Percentiles rank a stretch among this genome's conserved stretches.
phyloP scores from a whole-genome alignment of 169 alveolate species.

The Babesia gibsoni region DNA sequence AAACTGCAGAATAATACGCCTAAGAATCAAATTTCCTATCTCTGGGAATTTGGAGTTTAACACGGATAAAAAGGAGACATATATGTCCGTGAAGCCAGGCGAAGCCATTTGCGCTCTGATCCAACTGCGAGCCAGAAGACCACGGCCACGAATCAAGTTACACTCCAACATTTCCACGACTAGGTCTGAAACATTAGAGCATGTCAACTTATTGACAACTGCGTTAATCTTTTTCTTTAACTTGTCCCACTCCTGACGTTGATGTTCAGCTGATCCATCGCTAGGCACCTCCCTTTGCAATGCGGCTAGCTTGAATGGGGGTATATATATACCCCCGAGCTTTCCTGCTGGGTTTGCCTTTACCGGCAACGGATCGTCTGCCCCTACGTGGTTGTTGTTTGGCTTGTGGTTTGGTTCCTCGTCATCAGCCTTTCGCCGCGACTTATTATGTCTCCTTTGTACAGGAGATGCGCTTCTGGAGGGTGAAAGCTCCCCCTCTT shows the following conservation, averaged over 20 bases:
- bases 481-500: too few species aligned
- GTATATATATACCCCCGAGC: slow-evolving; percentile 96
- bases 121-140: slow-evolving; percentile 93
- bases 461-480: too few species aligned
- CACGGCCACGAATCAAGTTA: slow-evolving; percentile 97
- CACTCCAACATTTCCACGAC: slow-evolving; percentile 92
- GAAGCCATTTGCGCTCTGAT: slow-evolving; percentile 97
- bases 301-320: slow-evolving; percentile 93
- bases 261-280: slow-evolving; percentile 86
- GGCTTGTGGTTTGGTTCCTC: neutral
- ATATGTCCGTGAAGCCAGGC: slow-evolving; percentile 94
- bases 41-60: slow-evolving; percentile 98
- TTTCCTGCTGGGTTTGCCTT: neutral
- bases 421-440: too few species aligned
- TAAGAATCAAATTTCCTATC: slow-evolving; percentile 91
- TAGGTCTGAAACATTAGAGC: slow-evolving; percentile 80
- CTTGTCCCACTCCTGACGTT: slow-evolving; percentile 96
- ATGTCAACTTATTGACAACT: slow-evolving; percentile 92
- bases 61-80: slow-evolving; percentile 94
- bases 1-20: slow-evolving; percentile 91
- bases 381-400: slow-evolving; percentile 20
- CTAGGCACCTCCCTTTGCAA: slow-evolving; percentile 89
- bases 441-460: too few species aligned
- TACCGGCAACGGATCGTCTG: neutral
- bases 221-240: slow-evolving; percentile 94